Percentiles rank a stretch among this genome's conserved stretches.
Evolutionary conservation across 331 rosid genomes (phyloP).

Genomic region (Phaseolus coccineus): DNA sequence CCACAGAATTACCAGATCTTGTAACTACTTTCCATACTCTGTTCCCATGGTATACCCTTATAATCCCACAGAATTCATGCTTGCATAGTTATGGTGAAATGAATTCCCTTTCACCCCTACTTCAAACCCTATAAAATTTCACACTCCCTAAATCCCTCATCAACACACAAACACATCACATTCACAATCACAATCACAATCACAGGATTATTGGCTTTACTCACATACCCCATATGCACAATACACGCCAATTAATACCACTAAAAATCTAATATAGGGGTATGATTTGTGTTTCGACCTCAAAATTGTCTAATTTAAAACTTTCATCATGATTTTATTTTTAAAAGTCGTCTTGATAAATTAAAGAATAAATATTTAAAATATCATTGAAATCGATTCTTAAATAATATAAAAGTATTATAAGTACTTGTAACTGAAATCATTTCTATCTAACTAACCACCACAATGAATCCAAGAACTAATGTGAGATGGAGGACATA

Average conservation of each 20-base stretch:
- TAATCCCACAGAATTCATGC: not conserved
- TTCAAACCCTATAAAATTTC: not conserved
- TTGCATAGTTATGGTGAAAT: not conserved
- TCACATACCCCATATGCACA: constrained; percentile 44
- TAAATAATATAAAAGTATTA: too few species aligned
- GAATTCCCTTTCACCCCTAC: not conserved
- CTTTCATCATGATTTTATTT: too few species aligned
- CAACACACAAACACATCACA: not conserved
- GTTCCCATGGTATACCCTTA: not conserved
- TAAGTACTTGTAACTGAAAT: too few species aligned
- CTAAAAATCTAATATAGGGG: constrained; percentile 26
- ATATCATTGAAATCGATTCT: too few species aligned
- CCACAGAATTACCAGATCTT: constrained; percentile 28
- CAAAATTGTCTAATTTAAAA: too few species aligned
- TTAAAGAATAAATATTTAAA: too few species aligned
- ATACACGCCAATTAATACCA: constrained; percentile 35
- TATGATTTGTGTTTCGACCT: not conserved
- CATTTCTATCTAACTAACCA: not conserved
- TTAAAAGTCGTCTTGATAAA: too few species aligned
- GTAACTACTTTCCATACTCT: not conserved
- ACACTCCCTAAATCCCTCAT: not conserved
- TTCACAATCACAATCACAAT: not conserved
- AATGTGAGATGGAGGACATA: constrained; percentile 13
- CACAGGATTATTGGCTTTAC: constrained; percentile 28
- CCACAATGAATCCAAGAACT: constrained; percentile 29